phyloP scores from a whole-genome alignment of 495 filamentous ascomycete genomes.

The Neurospora pannonica region DNA sequence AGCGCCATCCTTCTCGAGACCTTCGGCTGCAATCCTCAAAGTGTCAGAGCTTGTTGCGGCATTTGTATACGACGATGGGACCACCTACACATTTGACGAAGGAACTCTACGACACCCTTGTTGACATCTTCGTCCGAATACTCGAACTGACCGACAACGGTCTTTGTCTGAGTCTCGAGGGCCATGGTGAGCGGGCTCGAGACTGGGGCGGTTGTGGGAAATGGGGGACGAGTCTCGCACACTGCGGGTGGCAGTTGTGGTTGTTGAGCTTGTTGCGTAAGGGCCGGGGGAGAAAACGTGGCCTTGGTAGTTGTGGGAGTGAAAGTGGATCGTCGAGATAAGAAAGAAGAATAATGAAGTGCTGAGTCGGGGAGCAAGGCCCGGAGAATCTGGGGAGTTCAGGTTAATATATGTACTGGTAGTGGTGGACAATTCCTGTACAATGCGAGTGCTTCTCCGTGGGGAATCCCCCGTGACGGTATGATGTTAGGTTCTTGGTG shows the following conservation, averaged over 20 bases:
- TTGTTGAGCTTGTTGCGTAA: slow-evolving; percentile 13
- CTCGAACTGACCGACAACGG: slow-evolving; percentile 77
- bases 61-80: background rate
- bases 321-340: slow-evolving; percentile 22
- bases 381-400: slow-evolving; percentile 15
- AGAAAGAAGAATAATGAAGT: slow-evolving; percentile 25
- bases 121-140: slow-evolving; percentile 71
- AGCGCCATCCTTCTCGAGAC: slow-evolving; percentile 65
- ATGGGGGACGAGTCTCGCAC: slow-evolving; percentile 39
- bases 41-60: background rate
- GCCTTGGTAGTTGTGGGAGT: slow-evolving; percentile 6
- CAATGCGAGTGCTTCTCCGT: slow-evolving; percentile 5
- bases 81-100: slow-evolving; percentile 66
- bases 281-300: slow-evolving; percentile 33
- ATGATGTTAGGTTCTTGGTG: background rate
- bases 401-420: slow-evolving; percentile 9
- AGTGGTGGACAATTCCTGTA: background rate
- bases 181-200: slow-evolving; percentile 43
- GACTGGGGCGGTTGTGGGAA: slow-evolving; percentile 35
- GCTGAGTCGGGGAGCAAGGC: slow-evolving; percentile 25
- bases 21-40: slow-evolving; percentile 48
- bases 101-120: slow-evolving; percentile 72
- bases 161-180: slow-evolving; percentile 63
- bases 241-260: slow-evolving; percentile 15
- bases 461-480: background rate